Conservation (phyloP, 2,329 filamentous ascomycete genomes). For the Periglandula ipomoeae region DNA sequence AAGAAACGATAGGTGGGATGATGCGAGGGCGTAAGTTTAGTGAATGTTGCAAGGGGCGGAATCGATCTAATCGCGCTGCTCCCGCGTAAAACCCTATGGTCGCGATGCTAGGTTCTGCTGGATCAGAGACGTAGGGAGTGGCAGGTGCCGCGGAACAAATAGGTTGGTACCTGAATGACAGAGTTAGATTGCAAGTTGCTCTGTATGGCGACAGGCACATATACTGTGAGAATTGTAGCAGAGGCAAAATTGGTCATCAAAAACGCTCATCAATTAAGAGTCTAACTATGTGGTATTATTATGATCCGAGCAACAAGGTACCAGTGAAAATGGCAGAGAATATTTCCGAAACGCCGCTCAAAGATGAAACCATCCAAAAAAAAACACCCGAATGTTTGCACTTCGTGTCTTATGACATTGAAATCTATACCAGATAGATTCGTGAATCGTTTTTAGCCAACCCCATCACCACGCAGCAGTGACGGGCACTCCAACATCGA, state of each 20-base stretch:
- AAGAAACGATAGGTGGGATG: background rate
- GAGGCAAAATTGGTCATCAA: no score
- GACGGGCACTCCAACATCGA: constrained; percentile 24
- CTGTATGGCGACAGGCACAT: no score
- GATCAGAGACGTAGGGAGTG: no score
- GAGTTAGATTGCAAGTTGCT: no score
- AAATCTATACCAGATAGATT: constrained; percentile 1
- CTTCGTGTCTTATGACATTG: background rate
- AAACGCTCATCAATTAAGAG: background rate
- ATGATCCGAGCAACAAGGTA: background rate
- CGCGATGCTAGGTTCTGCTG: no score
- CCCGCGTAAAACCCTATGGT: no score
- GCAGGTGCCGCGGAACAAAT: no score
- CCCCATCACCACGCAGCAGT: constrained; percentile 21
- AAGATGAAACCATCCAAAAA: background rate
- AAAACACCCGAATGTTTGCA: background rate
- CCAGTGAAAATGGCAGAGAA: background rate
- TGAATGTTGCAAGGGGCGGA: no score
- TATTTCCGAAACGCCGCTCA: background rate
- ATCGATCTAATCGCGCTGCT: no score
- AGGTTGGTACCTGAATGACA: no score
- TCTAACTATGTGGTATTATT: constrained; percentile 11
- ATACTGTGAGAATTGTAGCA: no score
- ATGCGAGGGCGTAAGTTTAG: background rate
- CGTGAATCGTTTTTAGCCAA: background rate